These are phyloP conservation scores for Calonectria honghensis DNA, from an alignment of 2,329 filamentous ascomycete species.

Conservation along the genomic window DNA sequence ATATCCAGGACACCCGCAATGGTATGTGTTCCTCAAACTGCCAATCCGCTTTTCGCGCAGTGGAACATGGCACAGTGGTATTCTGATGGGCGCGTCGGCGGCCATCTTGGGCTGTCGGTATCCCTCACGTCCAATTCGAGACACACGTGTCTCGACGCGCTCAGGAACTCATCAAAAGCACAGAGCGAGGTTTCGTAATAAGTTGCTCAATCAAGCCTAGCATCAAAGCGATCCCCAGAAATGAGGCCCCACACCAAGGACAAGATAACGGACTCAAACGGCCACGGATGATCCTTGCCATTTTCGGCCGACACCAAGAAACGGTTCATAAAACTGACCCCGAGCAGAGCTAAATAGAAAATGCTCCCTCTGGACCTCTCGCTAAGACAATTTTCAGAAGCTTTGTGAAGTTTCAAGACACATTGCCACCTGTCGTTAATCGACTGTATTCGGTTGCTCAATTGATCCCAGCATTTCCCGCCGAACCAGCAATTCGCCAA, in stretches of 20 bases:
- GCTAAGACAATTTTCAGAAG: not conserved
- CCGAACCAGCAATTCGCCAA: not conserved
- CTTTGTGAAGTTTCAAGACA: not conserved
- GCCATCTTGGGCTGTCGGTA: constrained; percentile 1
- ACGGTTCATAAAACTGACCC: constrained; percentile 25
- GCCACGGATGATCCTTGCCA: constrained; percentile 2
- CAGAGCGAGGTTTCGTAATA: constrained; percentile 9
- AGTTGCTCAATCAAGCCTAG: constrained; percentile 12
- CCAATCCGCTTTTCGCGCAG: not conserved
- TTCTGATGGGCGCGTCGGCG: not conserved
- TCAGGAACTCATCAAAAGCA: not conserved
- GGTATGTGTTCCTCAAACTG: not conserved
- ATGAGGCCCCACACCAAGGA: constrained; percentile 24
- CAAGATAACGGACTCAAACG: constrained; percentile 22
- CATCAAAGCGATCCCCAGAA: constrained; percentile 22
- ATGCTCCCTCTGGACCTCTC: not conserved
- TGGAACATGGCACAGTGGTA: not conserved
- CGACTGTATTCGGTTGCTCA: not conserved
- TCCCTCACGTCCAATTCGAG: constrained; percentile 4
- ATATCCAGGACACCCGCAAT: not conserved
- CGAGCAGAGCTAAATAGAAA: constrained; percentile 12
- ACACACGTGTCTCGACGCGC: constrained; percentile 5
- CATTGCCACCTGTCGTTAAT: not conserved
- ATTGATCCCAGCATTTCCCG: not conserved
- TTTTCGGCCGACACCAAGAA: not conserved